These are phyloP conservation scores for Mortierella alpina DNA, from an alignment of 192 early-diverging fungal species.

Conservation along the genomic window DNA sequence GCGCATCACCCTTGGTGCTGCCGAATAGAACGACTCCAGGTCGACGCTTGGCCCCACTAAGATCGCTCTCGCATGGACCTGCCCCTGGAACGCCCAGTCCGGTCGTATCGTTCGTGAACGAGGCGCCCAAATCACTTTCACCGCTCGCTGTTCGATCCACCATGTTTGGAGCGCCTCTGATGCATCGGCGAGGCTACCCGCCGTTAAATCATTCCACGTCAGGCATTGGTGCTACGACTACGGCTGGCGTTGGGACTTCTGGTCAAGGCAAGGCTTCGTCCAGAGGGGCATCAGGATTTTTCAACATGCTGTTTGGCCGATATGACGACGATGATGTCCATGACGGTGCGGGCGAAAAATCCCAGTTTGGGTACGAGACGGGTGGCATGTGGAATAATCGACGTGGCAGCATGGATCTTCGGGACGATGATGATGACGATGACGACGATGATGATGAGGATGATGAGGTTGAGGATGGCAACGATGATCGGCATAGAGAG, in stretches of 20 bases:
- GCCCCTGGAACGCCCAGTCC: background rate
- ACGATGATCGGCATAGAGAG: background rate
- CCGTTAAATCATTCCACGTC: background rate
- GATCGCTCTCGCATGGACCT: background rate
- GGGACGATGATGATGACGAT: slow-evolving; percentile 44
- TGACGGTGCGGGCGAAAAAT: slow-evolving; percentile 14
- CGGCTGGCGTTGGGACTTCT: slow-evolving; percentile 1
- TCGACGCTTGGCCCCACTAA: background rate
- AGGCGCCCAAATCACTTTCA: background rate
- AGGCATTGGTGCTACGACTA: background rate
- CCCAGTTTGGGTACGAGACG: slow-evolving; percentile 38
- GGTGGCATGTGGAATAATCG: slow-evolving; percentile 29
- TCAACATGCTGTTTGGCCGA: slow-evolving; percentile 46
- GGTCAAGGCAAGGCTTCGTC: slow-evolving; percentile 8
- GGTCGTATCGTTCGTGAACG: background rate
- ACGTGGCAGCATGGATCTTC: slow-evolving; percentile 22
- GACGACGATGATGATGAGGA: slow-evolving; percentile 33
- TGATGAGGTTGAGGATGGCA: background rate
- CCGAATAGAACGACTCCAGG: background rate
- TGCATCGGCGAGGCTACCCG: background rate
- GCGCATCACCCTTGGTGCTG: background rate
- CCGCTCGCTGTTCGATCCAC: slow-evolving; percentile 1
- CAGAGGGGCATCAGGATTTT: slow-evolving; percentile 23
- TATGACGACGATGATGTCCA: slow-evolving; percentile 16
- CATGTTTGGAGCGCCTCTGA: slow-evolving; percentile 4